These are phyloP conservation scores for Hibiscus tridactylites DNA, from an alignment of 345 rosid genomes.

Conservation along the genomic window DNA sequence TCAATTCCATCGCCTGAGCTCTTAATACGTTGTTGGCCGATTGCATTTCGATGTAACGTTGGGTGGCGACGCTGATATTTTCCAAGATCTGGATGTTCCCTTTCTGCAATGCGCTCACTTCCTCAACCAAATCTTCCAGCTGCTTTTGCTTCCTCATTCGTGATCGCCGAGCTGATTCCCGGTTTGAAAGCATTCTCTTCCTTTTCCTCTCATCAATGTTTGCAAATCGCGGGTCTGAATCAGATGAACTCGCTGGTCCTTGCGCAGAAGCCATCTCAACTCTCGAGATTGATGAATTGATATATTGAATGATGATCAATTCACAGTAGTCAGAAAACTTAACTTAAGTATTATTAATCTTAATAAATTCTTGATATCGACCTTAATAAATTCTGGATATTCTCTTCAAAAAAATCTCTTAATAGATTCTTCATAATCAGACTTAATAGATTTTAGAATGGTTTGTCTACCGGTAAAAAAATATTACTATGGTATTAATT, in stretches of 20 bases:
- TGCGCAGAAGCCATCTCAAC: background rate
- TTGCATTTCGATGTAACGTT: background rate
- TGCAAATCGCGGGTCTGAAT: background rate
- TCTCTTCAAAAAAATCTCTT: too few relatives aligned
- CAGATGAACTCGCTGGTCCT: background rate
- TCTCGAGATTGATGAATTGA: too few relatives aligned
- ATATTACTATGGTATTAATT: too few relatives aligned
- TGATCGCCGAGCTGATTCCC: background rate
- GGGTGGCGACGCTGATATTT: background rate
- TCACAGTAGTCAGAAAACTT: background rate
- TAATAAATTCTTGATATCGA: too few relatives aligned
- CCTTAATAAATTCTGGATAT: too few relatives aligned
- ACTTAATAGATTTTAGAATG: too few relatives aligned
- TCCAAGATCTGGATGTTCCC: background rate
- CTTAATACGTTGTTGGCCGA: background rate
- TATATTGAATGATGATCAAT: background rate
- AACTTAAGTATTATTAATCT: too few relatives aligned
- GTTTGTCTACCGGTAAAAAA: too few relatives aligned
- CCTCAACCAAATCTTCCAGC: background rate
- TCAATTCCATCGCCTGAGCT: background rate
- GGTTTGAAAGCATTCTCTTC: background rate
- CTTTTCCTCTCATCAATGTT: background rate
- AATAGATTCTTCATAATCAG: too few relatives aligned
- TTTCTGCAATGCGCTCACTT: background rate
- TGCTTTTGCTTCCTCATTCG: background rate